Base-by-base conservation (phyloP, 495 filamentous ascomycete genomes). In the Parachaetomium inaequale region DNA sequence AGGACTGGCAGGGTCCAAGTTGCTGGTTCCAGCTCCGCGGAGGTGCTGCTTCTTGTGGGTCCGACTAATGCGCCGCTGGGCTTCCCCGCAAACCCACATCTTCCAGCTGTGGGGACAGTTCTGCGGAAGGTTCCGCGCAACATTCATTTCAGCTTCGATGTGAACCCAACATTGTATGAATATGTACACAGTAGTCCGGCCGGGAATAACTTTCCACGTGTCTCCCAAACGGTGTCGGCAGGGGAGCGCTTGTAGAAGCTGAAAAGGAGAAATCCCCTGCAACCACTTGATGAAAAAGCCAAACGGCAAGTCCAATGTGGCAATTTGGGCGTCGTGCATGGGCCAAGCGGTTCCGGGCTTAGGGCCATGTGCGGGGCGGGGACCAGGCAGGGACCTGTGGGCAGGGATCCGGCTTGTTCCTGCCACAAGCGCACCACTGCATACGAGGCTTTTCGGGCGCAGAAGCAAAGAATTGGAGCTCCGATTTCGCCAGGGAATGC, bases 401-500 rank as follows among this genome's bases (percentile, higher is more conserved):
- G 36, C 54, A 45, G 45, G 55, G 47, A 46, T 26, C 23, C 8
- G 31, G 29, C 21, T 17, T 31, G 54, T 14, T 40, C 29, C 49
- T 34, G 47, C 34, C 32, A 54, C 36, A 53, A 63, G 46, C 38
- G 55, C 47, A 54, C 38, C 55, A 54, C 23, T 51, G 56, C 28
- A 31, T 7, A 42, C 28, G 55, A 26, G 29, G 29, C 29, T 47
- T 25, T 34, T 56, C 12, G 12, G 53, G 36, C 61, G 38, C 38
- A 65, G 56, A 64, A 69, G 63, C 61, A 68, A 68, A 49, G 64
- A 64, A 62, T 63, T 61, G 55, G 31, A 43, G 34, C 60, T 62
- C 55, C 54, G 50, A 71, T 74, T 74, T 70, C 72, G 68, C 61
- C 59, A 70, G 63, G 59, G 49, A 72, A 74, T 40, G 60, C 57